These are phyloP conservation scores for Fusarium pseudograminearum DNA, from an alignment of 2,329 filamentous ascomycete genomes.

Conservation along the genomic window DNA sequence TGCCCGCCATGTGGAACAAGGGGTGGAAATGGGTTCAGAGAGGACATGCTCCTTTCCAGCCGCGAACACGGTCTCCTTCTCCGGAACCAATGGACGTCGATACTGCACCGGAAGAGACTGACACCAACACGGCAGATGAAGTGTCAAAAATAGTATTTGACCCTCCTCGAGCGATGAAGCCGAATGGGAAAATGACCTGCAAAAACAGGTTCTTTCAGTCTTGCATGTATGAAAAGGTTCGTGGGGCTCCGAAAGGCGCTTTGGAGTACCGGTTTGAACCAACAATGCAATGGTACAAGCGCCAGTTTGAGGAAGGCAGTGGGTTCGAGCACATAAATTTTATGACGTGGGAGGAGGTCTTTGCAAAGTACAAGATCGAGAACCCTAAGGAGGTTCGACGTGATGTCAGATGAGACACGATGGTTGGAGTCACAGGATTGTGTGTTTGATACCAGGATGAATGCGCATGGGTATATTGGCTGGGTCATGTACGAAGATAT, in stretches of 20 bases:
- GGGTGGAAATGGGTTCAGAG: constrained; percentile 56
- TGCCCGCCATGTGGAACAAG: constrained; percentile 43
- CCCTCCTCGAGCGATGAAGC: constrained; percentile 54
- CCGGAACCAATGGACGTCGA: constrained; percentile 42
- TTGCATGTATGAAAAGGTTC: constrained; percentile 37
- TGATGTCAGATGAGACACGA: not conserved
- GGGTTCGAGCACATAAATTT: constrained; percentile 64
- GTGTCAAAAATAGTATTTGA: constrained; percentile 59
- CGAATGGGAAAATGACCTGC: constrained; percentile 50
- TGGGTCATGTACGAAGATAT: constrained; percentile 9
- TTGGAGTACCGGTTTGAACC: constrained; percentile 57
- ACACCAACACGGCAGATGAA: constrained; percentile 29
- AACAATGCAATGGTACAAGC: constrained; percentile 65
- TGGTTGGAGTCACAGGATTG: not conserved
- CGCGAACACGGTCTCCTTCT: not conserved
- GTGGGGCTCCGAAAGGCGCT: not conserved
- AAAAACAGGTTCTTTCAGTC: constrained; percentile 60
- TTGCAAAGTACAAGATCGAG: constrained; percentile 48
- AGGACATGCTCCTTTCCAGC: constrained; percentile 11
- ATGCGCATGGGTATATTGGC: constrained; percentile 27
- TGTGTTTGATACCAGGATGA: constrained; percentile 19
- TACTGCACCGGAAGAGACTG: constrained; percentile 33
- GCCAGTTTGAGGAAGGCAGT: constrained; percentile 60
- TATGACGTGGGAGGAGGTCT: constrained; percentile 57
- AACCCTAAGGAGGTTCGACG: constrained; percentile 36